Evolutionary conservation across 1,139 yeast genomes (phyloP).

Genomic region (Suhomyces maxii): DNA sequence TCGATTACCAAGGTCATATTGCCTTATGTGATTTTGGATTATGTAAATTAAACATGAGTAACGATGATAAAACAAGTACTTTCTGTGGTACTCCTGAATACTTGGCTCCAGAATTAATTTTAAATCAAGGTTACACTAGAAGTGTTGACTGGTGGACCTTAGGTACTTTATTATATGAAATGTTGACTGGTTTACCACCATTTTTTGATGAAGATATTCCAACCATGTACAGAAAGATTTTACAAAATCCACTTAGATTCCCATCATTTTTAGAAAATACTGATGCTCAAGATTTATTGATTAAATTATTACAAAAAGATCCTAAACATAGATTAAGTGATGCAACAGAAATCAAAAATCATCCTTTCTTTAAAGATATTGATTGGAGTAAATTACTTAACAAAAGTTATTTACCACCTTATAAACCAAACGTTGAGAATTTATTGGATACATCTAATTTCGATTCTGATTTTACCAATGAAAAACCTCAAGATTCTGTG

Average conservation of each 20-base stretch:
- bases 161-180: constrained; percentile 89
- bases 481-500: constrained; percentile 92
- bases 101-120: constrained; percentile 87
- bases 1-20: constrained; percentile 96
- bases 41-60: constrained; percentile 91
- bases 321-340: constrained; percentile 81
- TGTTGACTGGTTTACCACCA: constrained; percentile 89
- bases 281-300: constrained; percentile 82
- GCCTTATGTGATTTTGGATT: constrained; percentile 96
- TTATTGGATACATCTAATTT: constrained; percentile 90
- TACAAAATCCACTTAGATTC: constrained; percentile 84
- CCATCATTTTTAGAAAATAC: constrained; percentile 81
- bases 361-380: constrained; percentile 84
- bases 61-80: constrained; percentile 85
- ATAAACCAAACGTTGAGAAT: constrained; percentile 86
- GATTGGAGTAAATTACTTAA: constrained; percentile 85
- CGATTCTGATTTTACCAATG: constrained; percentile 89
- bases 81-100: constrained; percentile 98
- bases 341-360: constrained; percentile 80
- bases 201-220: constrained; percentile 94
- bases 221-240: constrained; percentile 89
- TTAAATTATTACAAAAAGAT: constrained; percentile 78
- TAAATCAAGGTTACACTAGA: constrained; percentile 92
- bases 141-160: constrained; percentile 98
- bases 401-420: constrained; percentile 94